These are phyloP conservation scores for Talaromyces pinophilus DNA, from an alignment of 2,329 filamentous ascomycete species.

Conservation along the genomic window DNA sequence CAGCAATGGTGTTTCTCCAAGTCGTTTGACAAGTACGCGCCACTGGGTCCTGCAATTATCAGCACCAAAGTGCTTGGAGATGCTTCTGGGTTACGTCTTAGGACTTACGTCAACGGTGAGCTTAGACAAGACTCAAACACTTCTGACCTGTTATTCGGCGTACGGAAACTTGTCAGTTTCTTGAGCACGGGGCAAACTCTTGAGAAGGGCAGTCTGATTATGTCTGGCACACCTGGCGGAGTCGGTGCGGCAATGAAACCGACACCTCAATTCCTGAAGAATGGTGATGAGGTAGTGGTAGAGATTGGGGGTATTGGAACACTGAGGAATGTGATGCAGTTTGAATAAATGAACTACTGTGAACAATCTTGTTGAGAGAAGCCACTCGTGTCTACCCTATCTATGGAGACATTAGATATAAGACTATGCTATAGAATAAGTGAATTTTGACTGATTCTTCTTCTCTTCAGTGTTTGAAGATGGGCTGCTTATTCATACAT, in stretches of 20 bases:
- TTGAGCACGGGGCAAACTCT: neutral
- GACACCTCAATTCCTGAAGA: neutral
- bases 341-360: neutral
- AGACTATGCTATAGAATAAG: no score
- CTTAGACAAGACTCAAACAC: neutral
- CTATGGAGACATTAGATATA: no score
- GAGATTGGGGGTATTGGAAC: neutral
- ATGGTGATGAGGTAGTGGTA: neutral
- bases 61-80: neutral
- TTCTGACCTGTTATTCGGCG: neutral
- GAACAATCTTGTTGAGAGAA: no score
- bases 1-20: slow-evolving; percentile 8
- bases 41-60: neutral
- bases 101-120: neutral
- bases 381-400: no score
- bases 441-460: no score
- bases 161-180: neutral
- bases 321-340: neutral
- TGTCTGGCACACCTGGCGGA: neutral
- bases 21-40: slow-evolving; percentile 8
- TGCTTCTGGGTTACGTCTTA: neutral
- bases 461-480: no score
- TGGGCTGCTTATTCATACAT: no score
- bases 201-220: neutral
- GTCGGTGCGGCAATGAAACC: neutral